Conservation (phyloP, 345 rosid species). For the Odontarrhena argentea region DNA sequence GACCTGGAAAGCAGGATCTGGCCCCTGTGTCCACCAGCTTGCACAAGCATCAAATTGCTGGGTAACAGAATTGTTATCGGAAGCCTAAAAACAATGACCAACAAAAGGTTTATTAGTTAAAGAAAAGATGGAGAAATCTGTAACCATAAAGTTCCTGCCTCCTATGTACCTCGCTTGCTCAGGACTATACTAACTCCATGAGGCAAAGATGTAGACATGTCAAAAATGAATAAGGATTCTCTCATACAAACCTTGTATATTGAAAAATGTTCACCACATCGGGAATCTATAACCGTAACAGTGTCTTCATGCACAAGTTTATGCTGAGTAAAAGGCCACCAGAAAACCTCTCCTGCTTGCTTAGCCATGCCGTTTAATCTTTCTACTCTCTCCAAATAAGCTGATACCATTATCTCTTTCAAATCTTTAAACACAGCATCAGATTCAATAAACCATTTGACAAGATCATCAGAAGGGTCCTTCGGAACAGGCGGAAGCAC, state of each 20-base stretch:
- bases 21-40: constrained; percentile 99
- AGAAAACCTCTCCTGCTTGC: constrained; percentile 71
- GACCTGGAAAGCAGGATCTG: constrained; percentile 91
- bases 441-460: constrained; percentile 79
- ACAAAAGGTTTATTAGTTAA: constrained; percentile 11
- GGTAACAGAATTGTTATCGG: constrained; percentile 47
- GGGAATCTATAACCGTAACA: constrained; percentile 89
- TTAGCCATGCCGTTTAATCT: constrained; percentile 67
- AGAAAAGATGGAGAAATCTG: constrained; percentile 9
- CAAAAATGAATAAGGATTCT: background rate
- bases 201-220: constrained; percentile 14
- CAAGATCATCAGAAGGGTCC: constrained; percentile 79
- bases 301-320: constrained; percentile 61
- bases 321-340: constrained; percentile 99
- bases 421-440: constrained; percentile 54
- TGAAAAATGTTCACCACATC: constrained; percentile 87
- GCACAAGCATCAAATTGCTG: constrained; percentile 98
- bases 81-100: constrained; percentile 44
- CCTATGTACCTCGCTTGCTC: constrained; percentile 1
- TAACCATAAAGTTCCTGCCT: constrained; percentile 11
- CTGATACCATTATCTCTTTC: constrained; percentile 59
- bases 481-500: constrained; percentile 78
- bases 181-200: constrained; percentile 5
- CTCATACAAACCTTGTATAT: constrained; percentile 69
- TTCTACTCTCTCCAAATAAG: constrained; percentile 62